Evolutionary conservation across 106 monocot genomes (phyloP).

Genomic region (Triglochin maritima): DNA sequence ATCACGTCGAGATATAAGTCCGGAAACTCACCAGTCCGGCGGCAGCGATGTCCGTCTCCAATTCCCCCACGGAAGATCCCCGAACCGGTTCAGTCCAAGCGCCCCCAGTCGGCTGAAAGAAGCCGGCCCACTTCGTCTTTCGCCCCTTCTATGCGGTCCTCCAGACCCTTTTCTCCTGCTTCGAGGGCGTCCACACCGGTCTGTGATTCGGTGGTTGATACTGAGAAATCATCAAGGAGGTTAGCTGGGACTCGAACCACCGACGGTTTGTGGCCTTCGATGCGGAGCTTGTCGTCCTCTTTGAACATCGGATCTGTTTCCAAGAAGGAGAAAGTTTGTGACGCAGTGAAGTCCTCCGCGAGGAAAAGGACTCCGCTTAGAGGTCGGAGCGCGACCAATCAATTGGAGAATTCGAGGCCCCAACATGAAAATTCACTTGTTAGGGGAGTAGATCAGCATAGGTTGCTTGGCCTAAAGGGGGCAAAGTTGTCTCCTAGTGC

Average conservation of each 20-base stretch:
- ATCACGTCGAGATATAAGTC: slow-evolving; percentile 54
- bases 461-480: slow-evolving; percentile 37
- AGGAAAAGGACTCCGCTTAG: slow-evolving; percentile 55
- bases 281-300: slow-evolving; percentile 60
- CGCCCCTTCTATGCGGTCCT: slow-evolving; percentile 26
- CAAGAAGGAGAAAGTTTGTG: slow-evolving; percentile 32
- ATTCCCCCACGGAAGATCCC: slow-evolving; percentile 10
- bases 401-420: slow-evolving; percentile 53
- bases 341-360: slow-evolving; percentile 28
- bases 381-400: slow-evolving; percentile 44
- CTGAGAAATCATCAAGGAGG: slow-evolving; percentile 19
- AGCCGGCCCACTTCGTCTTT: slow-evolving; percentile 34
- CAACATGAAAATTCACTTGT: slow-evolving; percentile 27
- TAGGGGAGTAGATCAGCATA: slow-evolving; percentile 44
- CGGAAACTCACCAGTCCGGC: neutral
- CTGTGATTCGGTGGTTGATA: slow-evolving; percentile 27
- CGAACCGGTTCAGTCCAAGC: slow-evolving; percentile 15
- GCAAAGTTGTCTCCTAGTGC: slow-evolving; percentile 28
- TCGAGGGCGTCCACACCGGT: slow-evolving; percentile 47
- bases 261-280: slow-evolving; percentile 77
- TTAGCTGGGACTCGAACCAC: slow-evolving; percentile 14
- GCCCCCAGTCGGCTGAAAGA: slow-evolving; percentile 65
- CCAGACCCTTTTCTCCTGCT: slow-evolving; percentile 27
- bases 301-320: slow-evolving; percentile 48
- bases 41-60: slow-evolving; percentile 36